Evolutionary conservation across 73 alveolate species (phyloP), one percentile per base, ranked within the genome.

Genomic region (Tetrahymena malaccensis): DNA sequence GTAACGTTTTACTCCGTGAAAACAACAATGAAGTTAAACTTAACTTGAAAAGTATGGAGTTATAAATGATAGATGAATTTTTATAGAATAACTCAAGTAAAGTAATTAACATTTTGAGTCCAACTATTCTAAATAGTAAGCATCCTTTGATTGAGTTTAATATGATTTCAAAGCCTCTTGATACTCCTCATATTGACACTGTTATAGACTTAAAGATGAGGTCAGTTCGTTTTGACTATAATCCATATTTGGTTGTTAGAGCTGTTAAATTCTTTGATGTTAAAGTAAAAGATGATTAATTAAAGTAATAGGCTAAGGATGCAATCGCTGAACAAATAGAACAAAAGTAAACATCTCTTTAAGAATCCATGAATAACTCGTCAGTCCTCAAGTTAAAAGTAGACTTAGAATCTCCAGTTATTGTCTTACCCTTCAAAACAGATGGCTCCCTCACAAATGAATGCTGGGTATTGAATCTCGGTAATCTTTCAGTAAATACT

Each of bases 281-380:
- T 43, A 85, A 85, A 43, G 95, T 95, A 4, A 85, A 95, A 35
- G 97, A 95, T 89, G 97, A 95, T 35, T 85, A 89, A 7, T 43
- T 95, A 12, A 95, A 95, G 89, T 55, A 89, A 50, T 93, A 94
- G 11, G 97, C 97, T 50, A 85, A 94, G 95, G 97, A 95, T 85
- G 37, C 34, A 3, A 70, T 70, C 11, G 85, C 35, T 85, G 94
- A 85, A 37, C 85, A 95, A 55, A 37, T 37, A 25, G 95, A 93
- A 16, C 27, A 95, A 93, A 94, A 95, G 58, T 27, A 85, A 55
- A 94, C 97, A 9, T 85, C 95, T 16, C 40, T 85, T 19, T 85
- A 95, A 35, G 94, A 50, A 55, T 85, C 43, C 95, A 44, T 38
- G 94, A 93, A 85, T 85, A 95, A 85, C 94, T 22, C 95, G 94